Base-by-base conservation (phyloP, 176 grass and related monocot species). In the Alloteropsis semialata region DNA sequence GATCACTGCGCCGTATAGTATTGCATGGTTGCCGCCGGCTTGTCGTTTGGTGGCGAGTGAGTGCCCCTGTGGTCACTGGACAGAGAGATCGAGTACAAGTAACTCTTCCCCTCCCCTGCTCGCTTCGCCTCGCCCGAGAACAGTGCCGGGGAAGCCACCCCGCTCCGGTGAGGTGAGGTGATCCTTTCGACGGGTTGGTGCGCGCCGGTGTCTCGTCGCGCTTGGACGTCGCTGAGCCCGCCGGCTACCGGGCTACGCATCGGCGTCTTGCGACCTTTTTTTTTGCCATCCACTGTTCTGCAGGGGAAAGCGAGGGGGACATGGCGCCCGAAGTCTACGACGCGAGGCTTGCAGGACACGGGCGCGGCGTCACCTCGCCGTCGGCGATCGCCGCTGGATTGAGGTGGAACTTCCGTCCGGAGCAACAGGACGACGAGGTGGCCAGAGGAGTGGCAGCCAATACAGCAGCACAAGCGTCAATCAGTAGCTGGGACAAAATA, bases 1-100 rank as follows among this genome's bases (percentile, higher is more conserved):
- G 29, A 62, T 21, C 63, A 61, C 72, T 16, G 18, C 27, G 17
- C 18, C 5, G 73, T 42, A 63, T 38, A 55, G 66, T 82, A 82
- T 41, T 74, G 67, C 41, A 80, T 58, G 62, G 63, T 76, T 41
- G 53, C 58, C 58, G 53, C 58, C 58, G 55, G 12, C 21, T 12
- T 56, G 83, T 48, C 55, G 67, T 85, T 74, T 42, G 76, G 83
- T 69, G 76, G 83, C 64, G 63, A 72, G 45, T 4, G 43, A 8
- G 18, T 46, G 86, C 42, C 68, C 24, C 24, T 29, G 41, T 9
- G 11, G 3, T 72, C 43, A n/a, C n/a, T n/a, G n/a, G n/a, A n/a
- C n/a, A n/a, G n/a, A 64, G 62, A 58, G 87, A 41, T 85, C 87
- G 82, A 85, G 87, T 89, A 54, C 87, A 89, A 84, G 81, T 60